Base-by-base conservation (phyloP, 371 early-diverging fungal genomes). In the Agmasoma carcini region DNA sequence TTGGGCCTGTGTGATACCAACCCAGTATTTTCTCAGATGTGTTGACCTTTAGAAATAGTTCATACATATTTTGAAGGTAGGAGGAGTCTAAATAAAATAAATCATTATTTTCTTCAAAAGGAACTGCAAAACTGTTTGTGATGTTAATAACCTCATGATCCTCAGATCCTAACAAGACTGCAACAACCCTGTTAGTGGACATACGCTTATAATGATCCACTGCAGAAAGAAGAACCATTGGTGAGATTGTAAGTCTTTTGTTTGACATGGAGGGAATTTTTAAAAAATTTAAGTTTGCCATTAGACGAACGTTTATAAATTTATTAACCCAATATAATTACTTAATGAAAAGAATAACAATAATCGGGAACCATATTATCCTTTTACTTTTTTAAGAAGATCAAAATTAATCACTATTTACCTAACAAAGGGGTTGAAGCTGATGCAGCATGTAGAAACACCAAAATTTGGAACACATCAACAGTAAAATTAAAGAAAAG, bases 1-100 rank as follows among this genome's bases (percentile, higher is more conserved):
- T 87, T 23, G 93, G 92, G 27, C 99, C 97, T 73, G 85, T 85
- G 78, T 98, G 97, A 76, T 98, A 98, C 99, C 99, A 98, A 33
- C 97, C 99, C 55, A 98, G 80, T 78, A 95, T 81, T 71, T 82
- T 81, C 72, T 96, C 97, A 79, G 86, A 88, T 45, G 86, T 87
- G 74, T 92, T 93, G 26, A 98, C 92, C 79, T 95, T 98, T 70
- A 87, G 87, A 75, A 90, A 95, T 86, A 98, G 88, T 61, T 89
- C 90, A 62, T 85, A 88, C 97, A 98, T 95, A 12, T 85, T 85
- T 72, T 92, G 89, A 45, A 88, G 85, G 73, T 93, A 98, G 71
- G 94, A 88, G 76, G 94, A 94, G 77, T 98, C 99, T 67, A 95
- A 80, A 75, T 89, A 96, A 91, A 94, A 96, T 5, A 89, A 88